phyloP scores from a whole-genome alignment of 2,329 filamentous ascomycete species.

The Emergomyces pasteurianus region DNA sequence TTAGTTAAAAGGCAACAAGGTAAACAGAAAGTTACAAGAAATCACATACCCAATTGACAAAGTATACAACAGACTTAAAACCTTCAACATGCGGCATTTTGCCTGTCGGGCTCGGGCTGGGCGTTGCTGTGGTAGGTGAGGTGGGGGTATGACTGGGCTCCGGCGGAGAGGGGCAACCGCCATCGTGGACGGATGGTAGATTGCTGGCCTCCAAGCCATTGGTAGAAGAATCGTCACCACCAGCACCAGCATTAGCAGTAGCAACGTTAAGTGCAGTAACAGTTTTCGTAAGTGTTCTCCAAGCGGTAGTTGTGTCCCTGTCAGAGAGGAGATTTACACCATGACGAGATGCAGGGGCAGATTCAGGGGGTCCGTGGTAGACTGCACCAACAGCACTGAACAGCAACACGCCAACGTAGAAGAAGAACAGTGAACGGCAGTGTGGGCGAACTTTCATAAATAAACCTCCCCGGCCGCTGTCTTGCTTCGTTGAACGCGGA shows the following conservation, averaged over 20 bases:
- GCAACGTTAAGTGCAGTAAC: background rate
- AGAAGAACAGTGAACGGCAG: background rate
- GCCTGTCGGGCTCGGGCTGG: background rate
- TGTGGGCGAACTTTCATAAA: background rate
- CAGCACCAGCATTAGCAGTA: background rate
- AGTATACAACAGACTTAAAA: conserved; percentile 28
- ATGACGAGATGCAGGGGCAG: background rate
- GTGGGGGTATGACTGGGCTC: background rate
- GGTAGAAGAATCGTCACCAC: background rate
- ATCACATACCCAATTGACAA: conserved; percentile 32
- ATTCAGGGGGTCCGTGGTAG: background rate
- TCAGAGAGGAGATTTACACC: no score
- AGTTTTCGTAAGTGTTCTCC: background rate
- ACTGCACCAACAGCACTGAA: background rate
- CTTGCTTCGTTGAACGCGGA: background rate
- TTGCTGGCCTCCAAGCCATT: background rate
- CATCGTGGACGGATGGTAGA: background rate
- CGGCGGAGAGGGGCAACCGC: background rate
- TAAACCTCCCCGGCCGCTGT: background rate
- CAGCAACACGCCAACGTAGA: background rate
- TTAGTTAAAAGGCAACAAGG: background rate
- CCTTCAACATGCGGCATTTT: background rate
- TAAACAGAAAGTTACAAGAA: no score
- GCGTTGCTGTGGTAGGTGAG: background rate
- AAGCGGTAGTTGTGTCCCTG: background rate